Conservation (phyloP, 176 grass and related monocot genomes). For the bread wheat (Triticum aestivum) region DNA sequence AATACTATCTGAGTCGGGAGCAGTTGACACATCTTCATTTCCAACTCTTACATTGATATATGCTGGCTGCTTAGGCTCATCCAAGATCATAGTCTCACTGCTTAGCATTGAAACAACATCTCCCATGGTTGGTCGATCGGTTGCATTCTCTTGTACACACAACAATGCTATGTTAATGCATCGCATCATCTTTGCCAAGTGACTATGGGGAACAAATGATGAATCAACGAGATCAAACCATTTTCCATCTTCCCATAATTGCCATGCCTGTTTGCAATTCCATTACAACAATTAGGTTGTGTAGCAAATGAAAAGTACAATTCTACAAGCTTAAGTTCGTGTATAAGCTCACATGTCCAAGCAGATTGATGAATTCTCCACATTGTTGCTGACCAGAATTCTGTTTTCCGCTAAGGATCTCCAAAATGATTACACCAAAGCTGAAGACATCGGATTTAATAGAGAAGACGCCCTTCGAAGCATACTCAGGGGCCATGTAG, state of each 20-base stretch:
- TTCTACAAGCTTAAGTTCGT: background rate
- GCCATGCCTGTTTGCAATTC: constrained; percentile 17
- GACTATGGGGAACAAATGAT: background rate
- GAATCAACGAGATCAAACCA: constrained; percentile 9
- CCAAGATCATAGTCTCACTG: constrained; percentile 14
- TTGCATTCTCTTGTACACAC: constrained; percentile 17
- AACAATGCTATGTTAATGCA: constrained; percentile 13
- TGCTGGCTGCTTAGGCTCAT: constrained; percentile 16
- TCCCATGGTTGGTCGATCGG: constrained; percentile 13
- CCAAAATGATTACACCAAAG: constrained; percentile 29
- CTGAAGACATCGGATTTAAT: constrained; percentile 16
- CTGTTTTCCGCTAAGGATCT: constrained; percentile 15
- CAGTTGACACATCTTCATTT: background rate
- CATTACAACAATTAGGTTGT: background rate
- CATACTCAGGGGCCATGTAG: constrained; percentile 36
- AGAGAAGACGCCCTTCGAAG: constrained; percentile 17
- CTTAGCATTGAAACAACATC: constrained; percentile 22
- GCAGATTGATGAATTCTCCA: background rate
- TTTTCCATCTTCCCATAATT: constrained; percentile 17
- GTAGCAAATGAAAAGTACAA: background rate
- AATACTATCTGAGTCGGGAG: background rate
- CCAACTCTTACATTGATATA: constrained; percentile 1
- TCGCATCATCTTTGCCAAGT: background rate
- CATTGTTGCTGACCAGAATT: background rate
- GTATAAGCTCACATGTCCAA: constrained; percentile 4